Evolutionary conservation across 2,329 filamentous ascomycete species (phyloP).

Genomic region (Fusarium musae): DNA sequence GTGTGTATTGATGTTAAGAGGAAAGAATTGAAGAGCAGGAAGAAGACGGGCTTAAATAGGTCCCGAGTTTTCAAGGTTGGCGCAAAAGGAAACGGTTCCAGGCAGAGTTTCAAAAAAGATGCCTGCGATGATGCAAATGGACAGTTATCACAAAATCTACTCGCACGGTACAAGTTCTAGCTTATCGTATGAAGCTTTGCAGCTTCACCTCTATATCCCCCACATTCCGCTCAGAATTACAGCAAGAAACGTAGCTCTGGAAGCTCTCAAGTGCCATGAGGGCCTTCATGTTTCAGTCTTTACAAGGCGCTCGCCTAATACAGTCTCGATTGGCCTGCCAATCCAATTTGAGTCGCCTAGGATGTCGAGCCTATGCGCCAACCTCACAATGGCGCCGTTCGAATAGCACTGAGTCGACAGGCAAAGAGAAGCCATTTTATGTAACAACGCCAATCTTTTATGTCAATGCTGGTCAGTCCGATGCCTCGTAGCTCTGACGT

Average conservation of each 20-base stretch:
- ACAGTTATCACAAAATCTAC: constrained; percentile 40
- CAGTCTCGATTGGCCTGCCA: constrained; percentile 31
- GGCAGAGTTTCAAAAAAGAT: constrained; percentile 22
- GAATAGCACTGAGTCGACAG: constrained; percentile 36
- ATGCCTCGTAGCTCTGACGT: not conserved
- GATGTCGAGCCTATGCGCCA: constrained; percentile 41
- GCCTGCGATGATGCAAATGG: constrained; percentile 3
- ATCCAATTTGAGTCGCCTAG: constrained; percentile 44
- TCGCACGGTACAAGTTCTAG: constrained; percentile 28
- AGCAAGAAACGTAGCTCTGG: not conserved
- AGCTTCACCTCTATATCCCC: constrained; percentile 16
- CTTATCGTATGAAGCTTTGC: constrained; percentile 36
- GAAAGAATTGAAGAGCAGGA: not conserved
- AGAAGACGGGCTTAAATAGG: not conserved
- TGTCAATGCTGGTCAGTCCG: constrained; percentile 84
- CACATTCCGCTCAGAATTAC: constrained; percentile 6
- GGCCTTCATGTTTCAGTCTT: constrained; percentile 41
- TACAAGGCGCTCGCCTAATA: constrained; percentile 38
- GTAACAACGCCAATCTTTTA: constrained; percentile 98
- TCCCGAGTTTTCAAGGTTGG: constrained; percentile 15
- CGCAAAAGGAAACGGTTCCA: constrained; percentile 36
- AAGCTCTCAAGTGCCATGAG: constrained; percentile 43
- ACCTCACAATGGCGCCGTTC: constrained; percentile 49
- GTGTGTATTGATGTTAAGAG: not conserved
- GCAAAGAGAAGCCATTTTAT: constrained; percentile 89